These are phyloP conservation scores for Wallacemonas rigidus DNA, from an alignment of 208 protist species.

Conservation along the genomic window DNA sequence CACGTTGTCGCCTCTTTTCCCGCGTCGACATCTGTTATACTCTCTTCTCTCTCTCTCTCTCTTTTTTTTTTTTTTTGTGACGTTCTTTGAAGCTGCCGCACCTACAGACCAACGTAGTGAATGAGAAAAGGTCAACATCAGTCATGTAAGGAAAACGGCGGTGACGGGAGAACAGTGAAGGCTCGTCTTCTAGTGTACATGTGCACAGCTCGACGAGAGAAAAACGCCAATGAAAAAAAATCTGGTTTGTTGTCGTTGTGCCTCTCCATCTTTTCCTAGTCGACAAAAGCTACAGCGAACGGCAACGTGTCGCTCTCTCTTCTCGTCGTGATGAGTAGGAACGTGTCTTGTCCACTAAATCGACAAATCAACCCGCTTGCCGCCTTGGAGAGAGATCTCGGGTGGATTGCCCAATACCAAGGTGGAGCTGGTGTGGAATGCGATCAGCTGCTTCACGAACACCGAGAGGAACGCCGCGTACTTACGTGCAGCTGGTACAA, in stretches of 20 bases:
- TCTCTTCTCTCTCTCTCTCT: too few species aligned
- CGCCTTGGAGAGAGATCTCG: conserved; percentile 50
- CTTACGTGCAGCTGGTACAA: conserved; percentile 64
- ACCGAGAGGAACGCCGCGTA: conserved; percentile 66
- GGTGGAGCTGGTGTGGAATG: conserved; percentile 49
- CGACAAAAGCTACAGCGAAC: too few species aligned
- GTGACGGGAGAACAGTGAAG: background rate
- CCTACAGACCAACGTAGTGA: background rate
- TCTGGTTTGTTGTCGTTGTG: too few species aligned
- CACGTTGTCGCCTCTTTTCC: too few species aligned
- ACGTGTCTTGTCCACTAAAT: background rate
- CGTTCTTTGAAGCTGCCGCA: too few species aligned
- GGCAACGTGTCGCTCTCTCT: too few species aligned
- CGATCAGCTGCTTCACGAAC: conserved; percentile 61
- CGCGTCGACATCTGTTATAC: too few species aligned
- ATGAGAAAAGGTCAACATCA: background rate
- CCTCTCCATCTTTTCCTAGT: too few species aligned
- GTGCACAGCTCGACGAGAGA: background rate
- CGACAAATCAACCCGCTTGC: conserved; percentile 37
- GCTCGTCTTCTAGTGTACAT: background rate
- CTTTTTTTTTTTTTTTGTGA: too few species aligned
- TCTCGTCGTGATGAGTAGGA: too few species aligned
- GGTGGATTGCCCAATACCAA: conserved; percentile 67
- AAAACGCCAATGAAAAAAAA: too few species aligned
- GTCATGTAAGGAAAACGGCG: background rate